These are phyloP conservation scores for Globisporangium takayamanum DNA, from an alignment of 352 stramenopile genomes.

Conservation along the genomic window DNA sequence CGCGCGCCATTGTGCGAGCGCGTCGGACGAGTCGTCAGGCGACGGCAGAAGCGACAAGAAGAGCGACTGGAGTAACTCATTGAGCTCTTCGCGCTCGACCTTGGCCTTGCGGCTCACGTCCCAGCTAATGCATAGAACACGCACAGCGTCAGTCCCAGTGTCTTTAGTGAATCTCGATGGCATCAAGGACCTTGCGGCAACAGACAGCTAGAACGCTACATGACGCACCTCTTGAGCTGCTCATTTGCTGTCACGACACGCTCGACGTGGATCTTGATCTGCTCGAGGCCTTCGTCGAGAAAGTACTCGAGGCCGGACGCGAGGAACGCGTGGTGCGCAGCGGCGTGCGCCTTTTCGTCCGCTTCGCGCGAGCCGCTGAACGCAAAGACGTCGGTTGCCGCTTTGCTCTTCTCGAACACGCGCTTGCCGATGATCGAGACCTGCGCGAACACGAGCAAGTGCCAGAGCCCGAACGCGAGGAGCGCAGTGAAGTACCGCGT, in stretches of 20 bases:
- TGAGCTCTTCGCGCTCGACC: constrained; percentile 64
- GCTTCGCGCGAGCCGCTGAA: constrained; percentile 20
- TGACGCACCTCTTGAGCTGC: constrained; percentile 41
- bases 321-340: constrained; percentile 63
- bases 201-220: background rate
- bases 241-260: constrained; percentile 35
- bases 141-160: background rate
- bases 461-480: constrained; percentile 68
- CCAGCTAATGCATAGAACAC: constrained; percentile 23
- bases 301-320: constrained; percentile 79
- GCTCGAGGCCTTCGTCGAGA: constrained; percentile 48
- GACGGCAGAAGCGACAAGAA: constrained; percentile 54
- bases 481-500: constrained; percentile 73
- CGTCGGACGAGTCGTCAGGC: constrained; percentile 12
- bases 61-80: constrained; percentile 60
- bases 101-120: constrained; percentile 64
- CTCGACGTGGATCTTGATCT: constrained; percentile 64
- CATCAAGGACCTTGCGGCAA: background rate
- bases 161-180: too few species aligned
- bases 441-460: constrained; percentile 76
- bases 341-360: constrained; percentile 28
- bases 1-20: constrained; percentile 43
- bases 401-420: constrained; percentile 59
- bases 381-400: constrained; percentile 7
- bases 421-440: constrained; percentile 71